Conservation (phyloP, 306 rosid species). For the Psophocarpus tetragonolobus region DNA sequence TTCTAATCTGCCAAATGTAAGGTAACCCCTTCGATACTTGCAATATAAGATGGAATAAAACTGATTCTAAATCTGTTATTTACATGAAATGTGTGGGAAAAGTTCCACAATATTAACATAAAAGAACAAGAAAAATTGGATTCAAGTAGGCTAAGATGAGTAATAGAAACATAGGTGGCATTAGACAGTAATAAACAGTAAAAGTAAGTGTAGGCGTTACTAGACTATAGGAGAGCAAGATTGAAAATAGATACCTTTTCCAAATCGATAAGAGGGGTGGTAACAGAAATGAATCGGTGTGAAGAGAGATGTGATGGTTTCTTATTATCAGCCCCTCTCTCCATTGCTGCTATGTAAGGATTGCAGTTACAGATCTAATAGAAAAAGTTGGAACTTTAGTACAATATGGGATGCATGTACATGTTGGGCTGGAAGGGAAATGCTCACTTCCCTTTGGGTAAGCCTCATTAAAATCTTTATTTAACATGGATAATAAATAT, state of each 20-base stretch:
- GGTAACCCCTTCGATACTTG: background rate
- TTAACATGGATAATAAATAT: background rate
- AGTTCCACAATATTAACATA: background rate
- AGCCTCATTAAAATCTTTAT: background rate
- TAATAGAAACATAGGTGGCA: background rate
- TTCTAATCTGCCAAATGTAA: background rate
- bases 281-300: conserved; percentile 69
- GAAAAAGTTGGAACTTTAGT: background rate
- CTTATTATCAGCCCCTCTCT: conserved; percentile 29
- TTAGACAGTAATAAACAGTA: background rate
- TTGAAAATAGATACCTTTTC: conserved; percentile 61
- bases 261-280: conserved; percentile 77
- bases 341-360: background rate
- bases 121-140: background rate
- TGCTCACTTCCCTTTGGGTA: background rate
- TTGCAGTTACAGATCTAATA: background rate
- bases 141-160: background rate
- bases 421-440: background rate
- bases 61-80: background rate
- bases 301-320: conserved; percentile 57
- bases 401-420: background rate
- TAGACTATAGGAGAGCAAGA: background rate
- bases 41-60: background rate
- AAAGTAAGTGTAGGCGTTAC: background rate
- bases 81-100: background rate